Conservation (phyloP, 148 eudicot species). For the Heliamphora exappendiculata region DNA sequence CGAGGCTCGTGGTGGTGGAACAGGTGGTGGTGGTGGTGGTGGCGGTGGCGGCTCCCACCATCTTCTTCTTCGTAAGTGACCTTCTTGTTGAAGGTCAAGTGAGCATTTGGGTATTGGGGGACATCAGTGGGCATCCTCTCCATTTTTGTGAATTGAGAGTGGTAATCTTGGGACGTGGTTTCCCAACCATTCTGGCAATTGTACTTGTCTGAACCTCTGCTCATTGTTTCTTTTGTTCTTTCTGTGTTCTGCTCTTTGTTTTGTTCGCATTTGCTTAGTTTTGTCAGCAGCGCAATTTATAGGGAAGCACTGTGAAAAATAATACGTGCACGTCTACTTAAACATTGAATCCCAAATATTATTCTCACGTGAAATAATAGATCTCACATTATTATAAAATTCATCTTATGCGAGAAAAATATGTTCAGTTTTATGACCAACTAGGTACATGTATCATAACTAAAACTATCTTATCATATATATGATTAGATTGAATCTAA, state of each 20-base stretch:
- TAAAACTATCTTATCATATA: not conserved
- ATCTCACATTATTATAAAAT: too few species aligned
- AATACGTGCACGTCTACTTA: too few species aligned
- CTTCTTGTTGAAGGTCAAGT: constrained; percentile 13
- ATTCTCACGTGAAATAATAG: too few species aligned
- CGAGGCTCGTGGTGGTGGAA: not conserved
- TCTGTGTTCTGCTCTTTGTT: not conserved
- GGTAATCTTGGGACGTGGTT: constrained; percentile 16
- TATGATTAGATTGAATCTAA: constrained; percentile 34
- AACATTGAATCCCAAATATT: too few species aligned
- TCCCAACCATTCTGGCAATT: constrained; percentile 1
- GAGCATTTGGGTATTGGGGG: constrained; percentile 20
- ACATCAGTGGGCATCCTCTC: constrained; percentile 16
- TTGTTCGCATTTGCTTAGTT: not conserved
- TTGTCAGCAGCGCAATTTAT: not conserved
- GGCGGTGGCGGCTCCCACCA: not conserved
- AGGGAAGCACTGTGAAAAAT: too few species aligned
- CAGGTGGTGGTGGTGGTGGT: not conserved
- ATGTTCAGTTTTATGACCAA: too few species aligned
- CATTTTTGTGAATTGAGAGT: constrained; percentile 8
- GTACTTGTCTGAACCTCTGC: not conserved
- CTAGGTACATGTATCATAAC: not conserved
- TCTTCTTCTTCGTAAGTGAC: not conserved
- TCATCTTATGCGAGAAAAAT: too few species aligned
- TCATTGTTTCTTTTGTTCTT: constrained; percentile 1